Conservation (phyloP, 139 green algal species). For the Closterium sp. region DNA sequence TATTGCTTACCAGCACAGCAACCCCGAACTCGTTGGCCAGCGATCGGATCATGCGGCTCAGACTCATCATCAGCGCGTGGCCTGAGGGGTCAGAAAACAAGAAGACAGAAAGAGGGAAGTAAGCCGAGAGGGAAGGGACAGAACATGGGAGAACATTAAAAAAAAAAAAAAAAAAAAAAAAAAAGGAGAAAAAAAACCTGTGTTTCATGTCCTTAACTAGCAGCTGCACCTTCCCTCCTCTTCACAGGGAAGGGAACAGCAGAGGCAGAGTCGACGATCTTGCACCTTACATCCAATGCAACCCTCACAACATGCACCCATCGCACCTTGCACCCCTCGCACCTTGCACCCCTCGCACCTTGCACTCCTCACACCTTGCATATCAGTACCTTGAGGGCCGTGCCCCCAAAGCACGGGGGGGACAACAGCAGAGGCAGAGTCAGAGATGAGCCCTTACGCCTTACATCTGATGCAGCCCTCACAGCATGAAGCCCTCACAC, state of each 20-base stretch:
- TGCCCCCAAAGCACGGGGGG: slow-evolving; percentile 3
- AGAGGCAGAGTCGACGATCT: background rate
- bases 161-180: background rate
- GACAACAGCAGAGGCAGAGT: slow-evolving; percentile 30
- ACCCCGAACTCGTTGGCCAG: slow-evolving; percentile 7
- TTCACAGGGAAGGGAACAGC: background rate
- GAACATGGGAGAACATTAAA: no score
- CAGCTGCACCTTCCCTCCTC: background rate
- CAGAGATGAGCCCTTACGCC: slow-evolving; percentile 13
- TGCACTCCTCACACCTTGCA: no score
- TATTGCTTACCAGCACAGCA: slow-evolving; percentile 12
- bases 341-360: no score
- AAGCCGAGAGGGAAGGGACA: no score
- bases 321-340: no score
- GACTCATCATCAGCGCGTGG: slow-evolving; percentile 29
- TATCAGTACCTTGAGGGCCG: slow-evolving; percentile 16
- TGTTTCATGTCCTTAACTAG: background rate
- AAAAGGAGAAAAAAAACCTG: background rate
- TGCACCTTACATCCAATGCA: background rate
- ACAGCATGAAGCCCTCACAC: no score
- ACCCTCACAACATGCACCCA: no score
- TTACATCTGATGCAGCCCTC: no score
- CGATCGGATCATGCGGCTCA: background rate
- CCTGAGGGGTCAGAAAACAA: background rate
- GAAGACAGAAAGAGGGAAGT: background rate